A percentile compares a stretch with the other conserved stretches of the same genome.
Conservation (phyloP, 192 early-diverging fungal genomes). For the Geranomyces michiganensis region DNA sequence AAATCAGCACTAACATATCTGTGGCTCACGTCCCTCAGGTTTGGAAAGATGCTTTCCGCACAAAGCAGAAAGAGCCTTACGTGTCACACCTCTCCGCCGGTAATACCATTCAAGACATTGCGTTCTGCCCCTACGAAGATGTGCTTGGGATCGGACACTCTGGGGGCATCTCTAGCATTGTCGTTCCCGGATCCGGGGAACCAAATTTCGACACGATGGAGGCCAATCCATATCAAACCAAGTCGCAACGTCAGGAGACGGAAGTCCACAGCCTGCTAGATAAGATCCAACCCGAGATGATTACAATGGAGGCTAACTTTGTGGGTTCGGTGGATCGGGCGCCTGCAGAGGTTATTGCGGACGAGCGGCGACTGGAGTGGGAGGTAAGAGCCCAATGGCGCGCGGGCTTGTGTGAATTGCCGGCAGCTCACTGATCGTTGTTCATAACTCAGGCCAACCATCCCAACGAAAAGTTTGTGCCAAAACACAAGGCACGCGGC, state of each 20-base stretch:
- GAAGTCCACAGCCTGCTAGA: constrained; percentile 89
- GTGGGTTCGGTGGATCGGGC: constrained; percentile 79
- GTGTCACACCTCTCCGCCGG: constrained; percentile 75
- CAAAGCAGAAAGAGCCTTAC: constrained; percentile 82
- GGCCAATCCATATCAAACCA: constrained; percentile 91
- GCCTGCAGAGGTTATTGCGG: constrained; percentile 57
- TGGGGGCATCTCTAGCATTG: constrained; percentile 74
- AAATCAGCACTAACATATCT: too few species aligned
- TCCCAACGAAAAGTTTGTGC: constrained; percentile 55
- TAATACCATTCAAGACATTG: constrained; percentile 54
- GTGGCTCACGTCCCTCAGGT: constrained; percentile 44
- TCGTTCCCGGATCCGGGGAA: constrained; percentile 92
- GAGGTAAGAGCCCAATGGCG: too few species aligned
- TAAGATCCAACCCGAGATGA: constrained; percentile 94
- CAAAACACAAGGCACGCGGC: constrained; percentile 65
- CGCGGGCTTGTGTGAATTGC: too few species aligned
- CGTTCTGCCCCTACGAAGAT: constrained; percentile 97
- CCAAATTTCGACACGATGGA: constrained; percentile 94
- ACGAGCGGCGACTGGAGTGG: constrained; percentile 63
- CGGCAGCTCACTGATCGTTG: too few species aligned
- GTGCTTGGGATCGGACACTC: constrained; percentile 84
- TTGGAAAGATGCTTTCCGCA: constrained; percentile 85
- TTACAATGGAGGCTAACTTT: constrained; percentile 79
- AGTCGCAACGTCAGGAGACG: constrained; percentile 81
- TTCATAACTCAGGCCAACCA: constrained; percentile 44